A percentile compares a stretch with the other conserved stretches of the same genome.
Evolutionary conservation across 75 land plant species (phyloP).

Genomic region (Azolla pinnata): DNA sequence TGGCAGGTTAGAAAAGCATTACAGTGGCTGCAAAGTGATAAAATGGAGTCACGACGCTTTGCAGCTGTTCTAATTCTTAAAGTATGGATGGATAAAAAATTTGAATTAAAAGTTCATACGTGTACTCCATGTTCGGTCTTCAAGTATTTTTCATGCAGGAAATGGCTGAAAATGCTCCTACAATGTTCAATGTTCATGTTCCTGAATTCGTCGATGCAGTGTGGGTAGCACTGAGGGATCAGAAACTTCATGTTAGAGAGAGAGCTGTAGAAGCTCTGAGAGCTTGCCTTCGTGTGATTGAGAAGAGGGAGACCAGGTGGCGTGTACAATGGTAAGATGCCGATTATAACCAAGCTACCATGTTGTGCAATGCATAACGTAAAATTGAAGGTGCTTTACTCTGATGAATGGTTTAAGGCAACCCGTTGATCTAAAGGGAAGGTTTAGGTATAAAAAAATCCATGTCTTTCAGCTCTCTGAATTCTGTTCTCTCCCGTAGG

Average conservation of each 20-base stretch:
- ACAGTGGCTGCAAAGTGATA: conserved; percentile 77
- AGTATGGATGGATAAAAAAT: conserved; percentile 25
- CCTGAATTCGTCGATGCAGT: conserved; percentile 96
- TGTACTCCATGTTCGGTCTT: too few species aligned
- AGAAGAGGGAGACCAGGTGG: conserved; percentile 97
- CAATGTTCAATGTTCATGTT: conserved; percentile 97
- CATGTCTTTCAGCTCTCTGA: too few species aligned
- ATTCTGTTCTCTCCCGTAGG: too few species aligned
- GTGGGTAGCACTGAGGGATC: conserved; percentile 96
- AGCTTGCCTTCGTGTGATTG: conserved; percentile 95
- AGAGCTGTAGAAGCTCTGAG: conserved; percentile 95
- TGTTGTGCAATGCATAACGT: too few species aligned
- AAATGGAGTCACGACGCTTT: conserved; percentile 78
- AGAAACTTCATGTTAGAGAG: conserved; percentile 63
- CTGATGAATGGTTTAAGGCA: too few species aligned
- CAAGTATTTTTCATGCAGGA: conserved; percentile 52
- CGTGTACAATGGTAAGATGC: conserved; percentile 99
- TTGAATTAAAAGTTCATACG: background rate
- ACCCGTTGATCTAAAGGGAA: too few species aligned
- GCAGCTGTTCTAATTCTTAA: conserved; percentile 95
- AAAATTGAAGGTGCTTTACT: too few species aligned
- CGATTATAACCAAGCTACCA: too few species aligned
- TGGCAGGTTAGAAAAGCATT: conserved; percentile 64
- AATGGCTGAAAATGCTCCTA: conserved; percentile 99
- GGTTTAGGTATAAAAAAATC: too few species aligned